phyloP scores from a whole-genome alignment of 768 basidiomycete genomes.

The Leccinellum luteum region DNA sequence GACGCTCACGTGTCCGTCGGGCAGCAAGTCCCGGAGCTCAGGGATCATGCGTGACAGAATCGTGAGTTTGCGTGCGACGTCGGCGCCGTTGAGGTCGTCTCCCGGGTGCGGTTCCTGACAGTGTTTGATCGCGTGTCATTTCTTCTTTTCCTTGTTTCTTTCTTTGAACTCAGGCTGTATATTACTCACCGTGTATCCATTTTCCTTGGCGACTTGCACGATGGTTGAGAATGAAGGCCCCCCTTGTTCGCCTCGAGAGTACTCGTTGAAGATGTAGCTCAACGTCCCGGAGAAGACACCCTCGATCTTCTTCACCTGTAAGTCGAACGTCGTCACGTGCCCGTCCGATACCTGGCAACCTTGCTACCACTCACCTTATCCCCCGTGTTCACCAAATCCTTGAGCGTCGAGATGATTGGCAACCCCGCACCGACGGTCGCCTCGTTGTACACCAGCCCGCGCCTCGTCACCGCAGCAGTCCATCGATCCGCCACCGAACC shows the following conservation, averaged over 20 bases:
- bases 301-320: conserved; percentile 83
- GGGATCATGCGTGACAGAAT: conserved; percentile 86
- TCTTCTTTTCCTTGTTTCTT: background rate
- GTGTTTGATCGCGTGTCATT: conserved; percentile 25
- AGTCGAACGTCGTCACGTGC: background rate
- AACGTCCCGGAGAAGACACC: conserved; percentile 98
- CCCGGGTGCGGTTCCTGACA: conserved; percentile 94
- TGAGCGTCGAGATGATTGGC: conserved; percentile 88
- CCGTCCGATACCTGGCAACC: background rate
- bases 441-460: conserved; percentile 75
- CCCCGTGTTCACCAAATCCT: conserved; percentile 88
- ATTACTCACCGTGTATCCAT: conserved; percentile 83
- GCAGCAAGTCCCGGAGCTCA: conserved; percentile 47
- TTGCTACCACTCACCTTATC: conserved; percentile 61
- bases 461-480: conserved; percentile 18
- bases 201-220: conserved; percentile 82
- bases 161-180: background rate
- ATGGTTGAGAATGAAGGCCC: conserved; percentile 85
- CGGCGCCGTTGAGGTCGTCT: conserved; percentile 94
- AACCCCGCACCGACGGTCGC: conserved; percentile 95
- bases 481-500: conserved; percentile 33
- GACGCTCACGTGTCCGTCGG: conserved; percentile 80
- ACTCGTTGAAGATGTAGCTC: conserved; percentile 99
- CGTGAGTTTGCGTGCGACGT: conserved; percentile 95
- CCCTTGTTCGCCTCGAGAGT: conserved; percentile 61